Conservation (phyloP, 371 early-diverging fungal genomes). For the Capillidium rhysosporum region DNA sequence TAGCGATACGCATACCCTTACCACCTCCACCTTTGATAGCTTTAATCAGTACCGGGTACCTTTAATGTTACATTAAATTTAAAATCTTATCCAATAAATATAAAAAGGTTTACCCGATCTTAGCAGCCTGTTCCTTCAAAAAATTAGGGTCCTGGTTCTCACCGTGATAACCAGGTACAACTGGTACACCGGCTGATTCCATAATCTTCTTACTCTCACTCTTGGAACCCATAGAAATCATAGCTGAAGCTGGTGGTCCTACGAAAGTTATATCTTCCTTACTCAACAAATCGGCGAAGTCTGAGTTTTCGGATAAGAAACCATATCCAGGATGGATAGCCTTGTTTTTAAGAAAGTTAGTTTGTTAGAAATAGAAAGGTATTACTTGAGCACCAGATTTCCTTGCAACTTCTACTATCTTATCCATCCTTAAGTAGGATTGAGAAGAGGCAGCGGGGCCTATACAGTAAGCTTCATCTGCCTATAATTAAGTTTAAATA, state of each 20-base stretch:
- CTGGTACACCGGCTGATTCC: slow-evolving; percentile 70
- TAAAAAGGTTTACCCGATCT: slow-evolving; percentile 36
- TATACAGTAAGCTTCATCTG: slow-evolving; percentile 83
- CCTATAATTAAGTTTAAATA: slow-evolving; percentile 18
- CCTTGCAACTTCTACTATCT: slow-evolving; percentile 67
- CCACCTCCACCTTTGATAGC: slow-evolving; percentile 95
- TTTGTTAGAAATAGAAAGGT: neutral
- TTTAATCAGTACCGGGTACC: slow-evolving; percentile 89
- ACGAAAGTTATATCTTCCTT: slow-evolving; percentile 56
- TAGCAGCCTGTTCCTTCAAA: slow-evolving; percentile 49
- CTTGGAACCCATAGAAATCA: slow-evolving; percentile 89
- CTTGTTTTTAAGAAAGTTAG: slow-evolving; percentile 11
- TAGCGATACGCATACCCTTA: slow-evolving; percentile 85
- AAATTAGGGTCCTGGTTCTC: slow-evolving; percentile 60
- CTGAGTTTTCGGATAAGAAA: slow-evolving; percentile 90
- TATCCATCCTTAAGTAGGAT: slow-evolving; percentile 68
- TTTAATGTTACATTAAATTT: neutral
- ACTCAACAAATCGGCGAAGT: slow-evolving; percentile 61
- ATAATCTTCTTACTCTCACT: slow-evolving; percentile 84
- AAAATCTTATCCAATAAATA: neutral
- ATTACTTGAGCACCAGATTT: slow-evolving; percentile 60
- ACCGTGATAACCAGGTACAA: slow-evolving; percentile 90
- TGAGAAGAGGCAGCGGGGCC: slow-evolving; percentile 71
- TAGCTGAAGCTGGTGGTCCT: slow-evolving; percentile 82
- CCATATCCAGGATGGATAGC: slow-evolving; percentile 93